Percentiles rank a stretch among this genome's conserved stretches.
phyloP scores from a whole-genome alignment of 1,284 basidiomycete genomes.

The Heterobasidion parviporum region DNA sequence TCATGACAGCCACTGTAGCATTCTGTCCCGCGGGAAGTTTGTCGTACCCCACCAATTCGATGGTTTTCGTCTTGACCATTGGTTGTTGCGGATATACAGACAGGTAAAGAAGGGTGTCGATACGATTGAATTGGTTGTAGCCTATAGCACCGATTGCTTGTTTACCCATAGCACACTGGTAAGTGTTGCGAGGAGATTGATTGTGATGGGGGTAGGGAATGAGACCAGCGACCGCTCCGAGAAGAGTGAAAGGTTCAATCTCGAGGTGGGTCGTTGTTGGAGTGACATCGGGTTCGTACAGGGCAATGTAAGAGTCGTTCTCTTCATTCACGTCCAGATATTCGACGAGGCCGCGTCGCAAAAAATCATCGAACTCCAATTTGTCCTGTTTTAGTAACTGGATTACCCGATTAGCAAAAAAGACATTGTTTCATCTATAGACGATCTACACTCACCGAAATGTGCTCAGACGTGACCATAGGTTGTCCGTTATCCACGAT shows the following conservation, averaged over 20 bases:
- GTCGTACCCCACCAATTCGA: constrained; percentile 96
- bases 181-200: constrained; percentile 97
- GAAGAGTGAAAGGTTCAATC: constrained; percentile 97
- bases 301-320: constrained; percentile 95
- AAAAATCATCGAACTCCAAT: constrained; percentile 91
- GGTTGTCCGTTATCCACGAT: constrained; percentile 86
- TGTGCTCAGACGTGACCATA: constrained; percentile 78
- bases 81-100: constrained; percentile 99
- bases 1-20: constrained; percentile 98
- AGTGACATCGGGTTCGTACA: constrained; percentile 88
- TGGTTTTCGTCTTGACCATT: constrained; percentile 99
- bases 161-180: constrained; percentile 99
- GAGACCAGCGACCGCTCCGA: constrained; percentile 95
- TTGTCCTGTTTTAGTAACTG: constrained; percentile 76
- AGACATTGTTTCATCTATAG: background rate
- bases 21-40: constrained; percentile 97
- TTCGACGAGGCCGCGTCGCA: constrained; percentile 93
- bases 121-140: constrained; percentile 96
- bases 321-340: constrained; percentile 99
- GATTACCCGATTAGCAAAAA: constrained; percentile 4
- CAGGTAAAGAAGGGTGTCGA: constrained; percentile 97
- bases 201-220: constrained; percentile 99
- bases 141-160: constrained; percentile 99
- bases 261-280: constrained; percentile 89
- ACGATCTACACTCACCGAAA: constrained; percentile 45